Percentiles rank a stretch among this genome's conserved stretches.
These are phyloP conservation scores for Aschersonia sp. DNA, from an alignment of 2,329 filamentous ascomycete species.

Conservation along the genomic window DNA sequence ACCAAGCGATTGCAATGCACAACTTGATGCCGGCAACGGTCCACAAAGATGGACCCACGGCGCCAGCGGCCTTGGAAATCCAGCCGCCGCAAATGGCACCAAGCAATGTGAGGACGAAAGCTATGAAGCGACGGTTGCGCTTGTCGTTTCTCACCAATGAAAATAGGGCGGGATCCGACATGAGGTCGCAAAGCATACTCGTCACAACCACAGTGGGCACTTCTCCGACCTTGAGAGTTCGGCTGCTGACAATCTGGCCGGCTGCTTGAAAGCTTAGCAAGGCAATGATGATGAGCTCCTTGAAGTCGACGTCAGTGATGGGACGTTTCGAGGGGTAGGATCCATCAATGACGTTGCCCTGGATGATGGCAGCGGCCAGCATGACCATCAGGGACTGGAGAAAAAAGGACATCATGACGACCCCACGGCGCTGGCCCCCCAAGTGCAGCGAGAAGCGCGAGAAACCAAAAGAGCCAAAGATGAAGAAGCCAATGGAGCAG, in stretches of 20 bases:
- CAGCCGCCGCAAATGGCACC: conserved; percentile 34
- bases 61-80: conserved; percentile 26
- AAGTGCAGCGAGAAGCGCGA: conserved; percentile 12
- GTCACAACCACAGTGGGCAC: conserved; percentile 40
- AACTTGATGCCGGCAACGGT: conserved; percentile 29
- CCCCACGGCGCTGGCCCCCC: conserved; percentile 18
- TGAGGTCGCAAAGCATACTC: conserved; percentile 37
- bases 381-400: conserved; percentile 36
- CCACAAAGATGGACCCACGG: conserved; percentile 28
- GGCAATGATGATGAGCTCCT: conserved; percentile 24
- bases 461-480: conserved; percentile 35
- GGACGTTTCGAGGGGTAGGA: conserved; percentile 5
- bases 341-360: conserved; percentile 19
- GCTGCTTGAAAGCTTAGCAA: conserved; percentile 39
- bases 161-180: conserved; percentile 34
- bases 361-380: conserved; percentile 35
- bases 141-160: conserved; percentile 28
- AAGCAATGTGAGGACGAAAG: conserved; percentile 28
- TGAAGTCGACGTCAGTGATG: conserved; percentile 8
- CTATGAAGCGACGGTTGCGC: conserved; percentile 30
- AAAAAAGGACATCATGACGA: conserved; percentile 33
- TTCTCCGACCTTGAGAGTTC: conserved; percentile 35
- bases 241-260: conserved; percentile 35
- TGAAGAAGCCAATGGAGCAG: conserved; percentile 37
- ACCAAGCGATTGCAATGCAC: conserved; percentile 20